Conservation (phyloP, 2,329 filamentous ascomycete species). For the Cytospora piceicola region DNA sequence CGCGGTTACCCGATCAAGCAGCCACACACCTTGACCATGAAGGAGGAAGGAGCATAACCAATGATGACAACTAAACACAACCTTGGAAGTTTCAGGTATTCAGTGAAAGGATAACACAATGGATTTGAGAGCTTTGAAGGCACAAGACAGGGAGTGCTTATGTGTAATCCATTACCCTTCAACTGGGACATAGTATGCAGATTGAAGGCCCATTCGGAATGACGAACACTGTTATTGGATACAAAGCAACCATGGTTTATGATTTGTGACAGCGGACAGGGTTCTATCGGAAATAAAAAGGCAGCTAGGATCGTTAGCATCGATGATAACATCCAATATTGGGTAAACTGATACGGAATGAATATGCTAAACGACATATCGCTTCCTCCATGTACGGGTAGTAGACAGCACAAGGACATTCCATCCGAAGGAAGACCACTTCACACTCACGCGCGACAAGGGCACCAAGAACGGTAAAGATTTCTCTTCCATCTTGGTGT, state of each 20-base stretch:
- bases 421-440: background rate
- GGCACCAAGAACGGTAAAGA: background rate
- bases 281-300: background rate
- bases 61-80: background rate
- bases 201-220: background rate
- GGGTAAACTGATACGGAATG: background rate
- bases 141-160: background rate
- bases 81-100: no score
- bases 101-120: background rate
- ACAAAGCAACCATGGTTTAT: background rate
- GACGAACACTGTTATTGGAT: background rate
- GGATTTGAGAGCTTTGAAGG: background rate
- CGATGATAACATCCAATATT: no score
- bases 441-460: background rate
- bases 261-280: background rate
- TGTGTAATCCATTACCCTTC: background rate
- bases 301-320: background rate
- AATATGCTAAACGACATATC: background rate
- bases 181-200: background rate
- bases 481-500: background rate
- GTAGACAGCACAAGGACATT: background rate
- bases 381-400: background rate
- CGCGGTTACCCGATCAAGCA: slow-evolving; percentile 2
- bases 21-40: background rate
- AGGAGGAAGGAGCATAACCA: background rate